Evolutionary conservation across 2,329 filamentous ascomycete species (phyloP).

Genomic region (Xylaria sp.): DNA sequence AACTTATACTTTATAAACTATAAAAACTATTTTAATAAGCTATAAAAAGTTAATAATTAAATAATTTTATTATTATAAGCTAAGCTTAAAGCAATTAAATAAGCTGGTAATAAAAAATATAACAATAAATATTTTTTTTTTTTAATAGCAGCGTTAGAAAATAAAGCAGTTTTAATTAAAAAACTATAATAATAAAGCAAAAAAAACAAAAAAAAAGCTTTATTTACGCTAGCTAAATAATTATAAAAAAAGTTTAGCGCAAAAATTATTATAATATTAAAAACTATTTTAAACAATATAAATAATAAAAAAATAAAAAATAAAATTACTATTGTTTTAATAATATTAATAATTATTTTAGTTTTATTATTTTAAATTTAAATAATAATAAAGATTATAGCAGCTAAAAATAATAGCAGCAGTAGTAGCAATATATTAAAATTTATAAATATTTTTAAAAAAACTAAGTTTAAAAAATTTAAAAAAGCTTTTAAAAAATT

Average conservation of each 20-base stretch:
- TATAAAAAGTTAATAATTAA: slow-evolving; percentile 11
- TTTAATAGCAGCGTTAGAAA: no score
- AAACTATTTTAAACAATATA: not conserved
- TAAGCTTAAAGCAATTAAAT: slow-evolving; percentile 1
- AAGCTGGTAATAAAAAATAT: no score
- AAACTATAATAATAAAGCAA: slow-evolving; percentile 5
- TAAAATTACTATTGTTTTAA: slow-evolving; percentile 1
- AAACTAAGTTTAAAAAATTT: not conserved
- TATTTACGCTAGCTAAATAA: not conserved
- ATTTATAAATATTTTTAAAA: not conserved
- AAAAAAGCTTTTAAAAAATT: not conserved
- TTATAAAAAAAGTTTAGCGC: slow-evolving; percentile 1
- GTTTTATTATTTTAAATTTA: not conserved
- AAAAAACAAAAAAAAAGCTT: not conserved
- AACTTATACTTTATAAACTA: slow-evolving; percentile 2
- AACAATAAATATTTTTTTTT: not conserved
- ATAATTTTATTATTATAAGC: slow-evolving; percentile 13
- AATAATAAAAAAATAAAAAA: slow-evolving; percentile 8
- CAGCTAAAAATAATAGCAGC: not conserved
- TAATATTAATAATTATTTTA: not conserved
- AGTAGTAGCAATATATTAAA: slow-evolving; percentile 3
- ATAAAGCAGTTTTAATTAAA: not conserved
- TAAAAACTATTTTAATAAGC: slow-evolving; percentile 17
- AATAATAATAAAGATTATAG: not conserved
- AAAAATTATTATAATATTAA: not conserved